These are phyloP conservation scores for Rauvolfia tetraphylla DNA, from an alignment of 257 asterid species.

Conservation along the genomic window DNA sequence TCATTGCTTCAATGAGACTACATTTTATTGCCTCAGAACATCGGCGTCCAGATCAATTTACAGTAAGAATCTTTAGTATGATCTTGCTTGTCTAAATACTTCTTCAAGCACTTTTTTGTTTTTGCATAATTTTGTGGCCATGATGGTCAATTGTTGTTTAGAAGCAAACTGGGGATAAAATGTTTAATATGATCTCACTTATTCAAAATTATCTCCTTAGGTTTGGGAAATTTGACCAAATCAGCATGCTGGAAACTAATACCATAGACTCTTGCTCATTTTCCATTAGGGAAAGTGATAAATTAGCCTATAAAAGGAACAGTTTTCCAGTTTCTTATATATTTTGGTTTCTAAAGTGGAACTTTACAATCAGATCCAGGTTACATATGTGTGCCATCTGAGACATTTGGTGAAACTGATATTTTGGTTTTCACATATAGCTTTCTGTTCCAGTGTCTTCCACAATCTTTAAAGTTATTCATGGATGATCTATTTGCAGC, in stretches of 20 bases:
- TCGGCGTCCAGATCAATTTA: constrained; percentile 93
- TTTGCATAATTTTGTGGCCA: background rate
- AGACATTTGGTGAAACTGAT: too few relatives aligned
- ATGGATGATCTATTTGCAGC: background rate
- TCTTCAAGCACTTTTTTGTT: background rate
- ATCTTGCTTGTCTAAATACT: background rate
- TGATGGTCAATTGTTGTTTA: too few relatives aligned
- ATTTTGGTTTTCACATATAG: too few relatives aligned
- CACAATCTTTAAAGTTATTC: too few relatives aligned
- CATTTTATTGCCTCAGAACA: constrained; percentile 82
- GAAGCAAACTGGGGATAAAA: background rate
- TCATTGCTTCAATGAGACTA: constrained; percentile 72
- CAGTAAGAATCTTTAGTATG: constrained; percentile 38
- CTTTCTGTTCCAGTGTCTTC: background rate
- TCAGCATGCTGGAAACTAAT: background rate
- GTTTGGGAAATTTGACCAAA: constrained; percentile 1
- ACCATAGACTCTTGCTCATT: background rate
- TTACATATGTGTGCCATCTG: background rate
- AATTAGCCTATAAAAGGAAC: background rate
- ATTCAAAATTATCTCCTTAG: background rate
- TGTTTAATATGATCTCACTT: background rate
- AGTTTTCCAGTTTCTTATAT: background rate
- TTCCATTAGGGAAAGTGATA: background rate
- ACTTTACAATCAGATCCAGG: background rate
- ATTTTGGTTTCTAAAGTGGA: background rate